phyloP scores from a whole-genome alignment of 2,329 filamentous ascomycete genomes.

The Diaporthe citri region DNA sequence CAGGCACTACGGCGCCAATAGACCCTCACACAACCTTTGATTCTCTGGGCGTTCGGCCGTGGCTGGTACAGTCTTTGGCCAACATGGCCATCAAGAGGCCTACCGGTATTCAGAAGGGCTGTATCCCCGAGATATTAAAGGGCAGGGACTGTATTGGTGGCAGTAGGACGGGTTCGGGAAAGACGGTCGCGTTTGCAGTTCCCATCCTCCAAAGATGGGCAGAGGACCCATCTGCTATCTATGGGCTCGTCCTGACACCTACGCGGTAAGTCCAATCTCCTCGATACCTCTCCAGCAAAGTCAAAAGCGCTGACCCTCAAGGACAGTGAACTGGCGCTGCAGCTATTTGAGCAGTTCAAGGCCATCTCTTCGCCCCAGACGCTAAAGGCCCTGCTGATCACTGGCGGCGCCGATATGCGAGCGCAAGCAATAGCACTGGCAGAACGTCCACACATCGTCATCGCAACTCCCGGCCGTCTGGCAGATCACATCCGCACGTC shows the following conservation, averaged over 20 bases:
- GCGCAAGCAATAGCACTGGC: slow-evolving; percentile 87
- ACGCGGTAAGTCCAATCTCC: slow-evolving; percentile 68
- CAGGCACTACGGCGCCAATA: slow-evolving; percentile 56
- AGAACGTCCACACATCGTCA: slow-evolving; percentile 88
- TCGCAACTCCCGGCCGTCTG: slow-evolving; percentile 92
- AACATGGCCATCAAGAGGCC: slow-evolving; percentile 84
- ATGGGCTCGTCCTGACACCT: slow-evolving; percentile 88
- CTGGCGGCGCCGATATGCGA: slow-evolving; percentile 93
- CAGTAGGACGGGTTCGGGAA: slow-evolving; percentile 94
- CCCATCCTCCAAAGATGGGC: slow-evolving; percentile 96
- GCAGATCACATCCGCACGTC: slow-evolving; percentile 95
- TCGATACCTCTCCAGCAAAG: too few relatives aligned
- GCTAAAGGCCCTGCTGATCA: slow-evolving; percentile 90
- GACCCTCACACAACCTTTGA: slow-evolving; percentile 76
- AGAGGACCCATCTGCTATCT: slow-evolving; percentile 91
- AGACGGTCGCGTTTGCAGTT: slow-evolving; percentile 95
- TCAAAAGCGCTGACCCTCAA: background rate
- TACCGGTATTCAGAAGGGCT: slow-evolving; percentile 91
- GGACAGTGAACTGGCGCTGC: slow-evolving; percentile 83
- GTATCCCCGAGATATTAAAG: slow-evolving; percentile 92
- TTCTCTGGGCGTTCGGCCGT: slow-evolving; percentile 80
- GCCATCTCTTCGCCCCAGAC: slow-evolving; percentile 90
- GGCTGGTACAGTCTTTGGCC: slow-evolving; percentile 85
- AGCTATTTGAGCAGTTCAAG: slow-evolving; percentile 96
- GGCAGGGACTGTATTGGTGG: slow-evolving; percentile 96